Conservation (phyloP, 306 rosid genomes). For the Rosa persica region DNA sequence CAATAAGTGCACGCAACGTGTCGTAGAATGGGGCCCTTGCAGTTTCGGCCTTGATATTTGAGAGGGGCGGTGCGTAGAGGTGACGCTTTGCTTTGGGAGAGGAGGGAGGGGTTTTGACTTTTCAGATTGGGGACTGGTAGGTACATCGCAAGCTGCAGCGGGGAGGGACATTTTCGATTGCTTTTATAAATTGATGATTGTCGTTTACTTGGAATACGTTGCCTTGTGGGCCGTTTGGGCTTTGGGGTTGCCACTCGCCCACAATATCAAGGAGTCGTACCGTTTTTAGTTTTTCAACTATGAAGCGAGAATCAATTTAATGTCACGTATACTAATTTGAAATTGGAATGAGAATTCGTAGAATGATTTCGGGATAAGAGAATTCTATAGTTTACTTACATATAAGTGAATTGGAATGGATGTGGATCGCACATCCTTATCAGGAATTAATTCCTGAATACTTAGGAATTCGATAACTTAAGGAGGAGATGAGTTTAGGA, state of each 20-base stretch:
- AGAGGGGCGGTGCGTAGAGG: slow-evolving; percentile 33
- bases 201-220: slow-evolving; percentile 25
- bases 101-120: neutral
- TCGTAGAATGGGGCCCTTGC: slow-evolving; percentile 29
- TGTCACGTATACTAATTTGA: no score
- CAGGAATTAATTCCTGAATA: no score
- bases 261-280: neutral
- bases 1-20: slow-evolving; percentile 37
- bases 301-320: neutral
- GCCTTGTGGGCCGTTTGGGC: neutral
- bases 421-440: no score
- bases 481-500: no score
- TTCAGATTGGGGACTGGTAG: slow-evolving; percentile 27
- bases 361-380: no score
- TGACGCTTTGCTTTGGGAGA: slow-evolving; percentile 7
- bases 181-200: neutral
- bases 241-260: neutral
- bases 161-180: slow-evolving; percentile 7
- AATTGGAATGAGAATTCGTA: no score
- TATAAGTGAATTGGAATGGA: no score
- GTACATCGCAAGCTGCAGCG: slow-evolving; percentile 6
- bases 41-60: slow-evolving; percentile 38
- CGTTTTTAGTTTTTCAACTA: neutral
- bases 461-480: no score
- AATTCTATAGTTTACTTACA: no score